Base-by-base conservation (phyloP, 768 basidiomycete species). In the Kwoniella heveanensis region DNA sequence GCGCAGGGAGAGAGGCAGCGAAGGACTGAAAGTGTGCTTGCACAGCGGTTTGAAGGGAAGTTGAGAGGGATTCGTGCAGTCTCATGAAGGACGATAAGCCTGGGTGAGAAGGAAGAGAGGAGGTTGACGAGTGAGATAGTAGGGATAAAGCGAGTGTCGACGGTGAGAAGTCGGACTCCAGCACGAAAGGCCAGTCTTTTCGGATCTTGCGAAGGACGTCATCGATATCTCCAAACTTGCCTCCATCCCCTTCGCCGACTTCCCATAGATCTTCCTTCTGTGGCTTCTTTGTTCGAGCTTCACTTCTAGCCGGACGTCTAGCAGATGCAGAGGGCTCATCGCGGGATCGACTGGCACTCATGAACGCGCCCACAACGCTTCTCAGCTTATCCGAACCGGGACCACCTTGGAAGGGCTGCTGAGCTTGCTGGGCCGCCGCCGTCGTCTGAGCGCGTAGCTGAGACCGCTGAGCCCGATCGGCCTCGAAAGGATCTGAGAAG, bases 11-110 rank as follows among this genome's bases (percentile, higher is more conserved):
- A 0, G 93, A 88, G n/a, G 92, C 88, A 47, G 92, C 92, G 78
- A 97, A 98, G 1, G 93, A 88, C 80, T 95, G 88, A 77, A 94
- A 96, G 73, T 97, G 89, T 71, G 88, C 90, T 90, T 80, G 74
- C 5, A 81, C 79, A 25, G 80, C 73, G 15, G 71, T 51, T 57
- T 79, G 78, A 0, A 81, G 70, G 2, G 79, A 73, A 0, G 60
- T 50, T 0, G 76, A 73, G n/a, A 81, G 70, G 4, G 68, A 39
- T 32, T 69, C 68, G 55, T 78, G 76, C 8, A 80, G 62, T 30
- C 67, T 50, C 17, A 75, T 57, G 65, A 81, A 79, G 17, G 71
- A 63, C 7, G 58, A 37, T 27, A 79, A 65, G 8, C 68, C 51
- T n/a, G 67, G 57, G 70, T 70, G 65, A 22, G 54, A 53, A 12